Evolutionary conservation across 2,329 filamentous ascomycete species (phyloP).

Genomic region (Rugonectria rugulosa): DNA sequence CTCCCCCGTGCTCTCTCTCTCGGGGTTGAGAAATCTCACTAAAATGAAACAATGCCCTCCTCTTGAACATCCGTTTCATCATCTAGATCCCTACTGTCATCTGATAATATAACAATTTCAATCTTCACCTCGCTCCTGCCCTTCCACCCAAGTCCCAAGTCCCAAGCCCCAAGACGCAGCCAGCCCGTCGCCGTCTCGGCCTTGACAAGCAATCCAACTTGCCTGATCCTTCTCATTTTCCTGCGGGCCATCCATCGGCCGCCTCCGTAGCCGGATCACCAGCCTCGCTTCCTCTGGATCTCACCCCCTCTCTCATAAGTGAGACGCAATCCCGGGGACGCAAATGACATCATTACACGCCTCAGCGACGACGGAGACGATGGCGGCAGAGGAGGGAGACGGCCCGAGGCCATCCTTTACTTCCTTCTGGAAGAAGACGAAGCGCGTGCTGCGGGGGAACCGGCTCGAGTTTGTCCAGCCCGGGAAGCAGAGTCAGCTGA

Average conservation of each 20-base stretch:
- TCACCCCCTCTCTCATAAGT: neutral
- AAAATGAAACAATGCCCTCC: slow-evolving; percentile 5
- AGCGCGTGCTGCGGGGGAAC: slow-evolving; percentile 43
- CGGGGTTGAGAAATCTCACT: slow-evolving; percentile 1
- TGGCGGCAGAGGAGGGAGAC: slow-evolving; percentile 26
- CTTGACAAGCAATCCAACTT: neutral
- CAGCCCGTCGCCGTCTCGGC: neutral
- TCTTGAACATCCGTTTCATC: no score
- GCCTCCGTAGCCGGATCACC: neutral
- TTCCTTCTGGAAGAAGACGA: slow-evolving; percentile 56
- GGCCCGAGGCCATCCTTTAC: slow-evolving; percentile 53
- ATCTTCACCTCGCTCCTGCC: neutral
- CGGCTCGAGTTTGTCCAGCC: slow-evolving; percentile 25
- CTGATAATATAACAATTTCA: neutral
- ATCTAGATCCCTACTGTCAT: no score
- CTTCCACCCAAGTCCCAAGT: no score
- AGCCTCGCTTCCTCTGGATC: neutral
- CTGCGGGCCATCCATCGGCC: neutral
- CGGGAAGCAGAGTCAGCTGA: slow-evolving; percentile 4
- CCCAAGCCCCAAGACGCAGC: no score
- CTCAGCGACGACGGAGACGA: slow-evolving; percentile 23
- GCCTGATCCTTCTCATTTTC: neutral
- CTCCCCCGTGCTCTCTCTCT: neutral
- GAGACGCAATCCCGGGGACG: slow-evolving; percentile 3
- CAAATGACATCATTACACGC: slow-evolving; percentile 16